Evolutionary conservation across 148 eudicot genomes (phyloP), one percentile per base, ranked within the genome.

Genomic region (Selenicereus undatus): DNA sequence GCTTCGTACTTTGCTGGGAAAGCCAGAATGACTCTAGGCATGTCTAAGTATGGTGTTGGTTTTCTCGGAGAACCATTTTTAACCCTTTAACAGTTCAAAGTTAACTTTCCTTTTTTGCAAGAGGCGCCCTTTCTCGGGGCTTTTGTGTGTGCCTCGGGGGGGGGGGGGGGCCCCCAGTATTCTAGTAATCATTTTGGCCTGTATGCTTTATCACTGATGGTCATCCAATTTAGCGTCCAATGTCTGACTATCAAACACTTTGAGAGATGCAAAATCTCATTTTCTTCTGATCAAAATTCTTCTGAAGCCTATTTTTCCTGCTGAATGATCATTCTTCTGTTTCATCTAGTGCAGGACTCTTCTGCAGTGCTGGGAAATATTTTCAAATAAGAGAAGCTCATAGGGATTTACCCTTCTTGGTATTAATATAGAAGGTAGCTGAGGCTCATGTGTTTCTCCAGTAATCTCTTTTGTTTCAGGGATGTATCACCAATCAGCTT

Each of bases 381-480:
- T 66, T 39, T 80, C 71, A 52, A 84, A 76, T 81, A 76, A 76
- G 72, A 84, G 83, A 75, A 71, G 39, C 60, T 32, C 43, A 58
- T 76, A 76, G 68, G 54, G n/a, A 75, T n/a, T 56, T 56, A 20
- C 32, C 70, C 79, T 48, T 56, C 76, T 71, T 58, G 77, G 80
- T 71, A 30, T 39, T 64, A 79, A 54, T 35, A 42, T 60, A 58
- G 82, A 73, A 76, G 82, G 71, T 74, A 79, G 71, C 78, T 76
- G 52, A 79, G 73, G 78, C 79, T 68, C 82, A 83, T 83, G 71
- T 71, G 79, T 68, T 54, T 83, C 74, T 56, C 76, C 81, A 50
- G 82, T 21, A 50, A 73, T 74, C n/a, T 83, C 62, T 69, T 52
- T 22, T 30, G 64, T 79, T 79, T 54, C 24, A 56, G 68, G 71